Conservation (phyloP, 805 yeast species). For the Suhomyces sp. region DNA sequence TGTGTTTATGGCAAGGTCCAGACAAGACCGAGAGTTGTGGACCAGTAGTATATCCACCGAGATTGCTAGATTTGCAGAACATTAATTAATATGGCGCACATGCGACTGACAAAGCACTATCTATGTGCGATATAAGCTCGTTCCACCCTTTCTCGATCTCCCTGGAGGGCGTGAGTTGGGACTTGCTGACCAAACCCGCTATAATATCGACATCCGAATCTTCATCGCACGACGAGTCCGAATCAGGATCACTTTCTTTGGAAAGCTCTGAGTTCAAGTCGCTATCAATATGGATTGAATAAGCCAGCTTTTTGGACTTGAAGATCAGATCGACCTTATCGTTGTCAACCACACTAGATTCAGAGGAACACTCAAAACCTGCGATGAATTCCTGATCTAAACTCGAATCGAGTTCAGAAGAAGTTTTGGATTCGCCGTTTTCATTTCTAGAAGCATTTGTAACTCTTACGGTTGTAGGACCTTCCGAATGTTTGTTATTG, state of each 20-base stretch:
- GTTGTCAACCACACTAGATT: neutral
- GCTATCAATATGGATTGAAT: neutral
- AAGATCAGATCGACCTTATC: neutral
- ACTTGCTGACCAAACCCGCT: slow-evolving; percentile 3
- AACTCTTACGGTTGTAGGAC: neutral
- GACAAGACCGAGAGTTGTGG: slow-evolving; percentile 86
- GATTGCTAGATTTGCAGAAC: slow-evolving; percentile 38
- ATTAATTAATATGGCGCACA: neutral
- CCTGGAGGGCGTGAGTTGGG: neutral
- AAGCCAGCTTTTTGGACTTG: neutral
- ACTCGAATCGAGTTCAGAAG: slow-evolving; percentile 15
- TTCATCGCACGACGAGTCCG: slow-evolving; percentile 6
- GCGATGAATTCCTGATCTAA: slow-evolving; percentile 11
- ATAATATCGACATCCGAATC: slow-evolving; percentile 24
- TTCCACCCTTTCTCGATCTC: slow-evolving; percentile 10
- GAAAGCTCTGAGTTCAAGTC: neutral
- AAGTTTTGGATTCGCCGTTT: neutral
- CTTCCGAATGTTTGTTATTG: neutral
- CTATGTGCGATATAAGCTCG: slow-evolving; percentile 16
- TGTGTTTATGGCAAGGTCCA: slow-evolving; percentile 76
- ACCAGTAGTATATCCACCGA: slow-evolving; percentile 47
- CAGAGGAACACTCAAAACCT: neutral
- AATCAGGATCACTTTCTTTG: neutral
- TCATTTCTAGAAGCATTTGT: neutral
- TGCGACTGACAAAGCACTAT: slow-evolving; percentile 8